Base-by-base conservation (phyloP, 371 early-diverging fungal genomes). In the Chytridium lagenaria region DNA sequence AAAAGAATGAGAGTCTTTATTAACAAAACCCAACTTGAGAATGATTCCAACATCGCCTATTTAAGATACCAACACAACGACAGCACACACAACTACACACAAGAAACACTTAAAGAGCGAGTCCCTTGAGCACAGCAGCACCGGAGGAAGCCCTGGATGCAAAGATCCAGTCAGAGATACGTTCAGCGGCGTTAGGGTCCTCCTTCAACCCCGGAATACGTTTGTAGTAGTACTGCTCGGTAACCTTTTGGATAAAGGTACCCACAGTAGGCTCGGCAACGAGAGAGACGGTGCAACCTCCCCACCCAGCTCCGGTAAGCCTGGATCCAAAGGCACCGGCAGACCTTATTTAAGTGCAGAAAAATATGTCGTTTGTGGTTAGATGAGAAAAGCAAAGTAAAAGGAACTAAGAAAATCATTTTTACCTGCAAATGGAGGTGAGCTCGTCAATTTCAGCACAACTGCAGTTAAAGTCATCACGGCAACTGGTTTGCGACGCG, bases 281-380 rank as follows among this genome's bases (percentile, higher is more conserved):
- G 70, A 97, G 82, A 57, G 92, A 92, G 31, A 98, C 94, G 0
- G 95, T 91, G 75, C 94, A 93, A 36, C 97, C 97, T 70, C 97
- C 98, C 97, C 97, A 98, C 7, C 98, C 98, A 57, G 97, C 98
- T 39, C 97, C 97, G 22, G 94, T 95, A 16, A 77, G 70, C 1
- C 70, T 34, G 55, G 72, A 76, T 15, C 75, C 75, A 26, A 69
- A 66, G 19, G 77, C 77, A 10, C 77, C 77, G 16, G 73, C 59
- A 26, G 63, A 50, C n/a, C 51, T 33, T n/a, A n/a, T n/a, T n/a
- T n/a, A n/a, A 57, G 26, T 10, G 55, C 79, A 22, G 33, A 30
- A 52, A 12, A n/a, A n/a, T n/a, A n/a, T n/a, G n/a, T n/a, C n/a
- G n/a, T n/a, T n/a, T n/a, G n/a, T n/a, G n/a, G n/a, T n/a, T n/a